Evolutionary conservation across 2,329 filamentous ascomycete genomes (phyloP).

Genomic region (Hymenoscyphus repandus): DNA sequence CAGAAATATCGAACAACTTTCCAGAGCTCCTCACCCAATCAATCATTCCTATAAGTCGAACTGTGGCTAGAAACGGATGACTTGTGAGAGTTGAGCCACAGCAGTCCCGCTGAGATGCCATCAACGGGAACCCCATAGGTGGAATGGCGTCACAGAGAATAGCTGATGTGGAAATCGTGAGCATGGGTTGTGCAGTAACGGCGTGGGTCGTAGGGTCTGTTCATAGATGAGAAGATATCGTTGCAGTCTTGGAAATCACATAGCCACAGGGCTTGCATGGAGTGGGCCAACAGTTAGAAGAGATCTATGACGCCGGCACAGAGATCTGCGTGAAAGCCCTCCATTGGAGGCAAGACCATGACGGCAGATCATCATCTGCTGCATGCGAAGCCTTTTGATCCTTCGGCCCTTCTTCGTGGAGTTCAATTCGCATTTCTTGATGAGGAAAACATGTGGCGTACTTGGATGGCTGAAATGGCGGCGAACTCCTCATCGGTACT

Average conservation of each 20-base stretch:
- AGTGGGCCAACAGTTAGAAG: slow-evolving; percentile 5
- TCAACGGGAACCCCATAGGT: slow-evolving; percentile 10
- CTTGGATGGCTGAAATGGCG: slow-evolving; percentile 18
- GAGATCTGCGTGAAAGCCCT: slow-evolving; percentile 12
- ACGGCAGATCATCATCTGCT: slow-evolving; percentile 11
- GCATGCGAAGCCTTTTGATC: slow-evolving; percentile 18
- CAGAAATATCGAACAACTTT: too few relatives aligned
- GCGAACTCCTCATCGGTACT: slow-evolving; percentile 3
- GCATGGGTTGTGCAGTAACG: not conserved
- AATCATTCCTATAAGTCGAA: too few relatives aligned
- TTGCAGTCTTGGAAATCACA: slow-evolving; percentile 7
- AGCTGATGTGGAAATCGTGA: slow-evolving; percentile 12
- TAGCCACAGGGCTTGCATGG: slow-evolving; percentile 19
- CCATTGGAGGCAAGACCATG: slow-evolving; percentile 16
- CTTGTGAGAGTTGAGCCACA: slow-evolving; percentile 13
- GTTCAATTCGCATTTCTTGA: not conserved
- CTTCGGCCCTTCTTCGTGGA: slow-evolving; percentile 12
- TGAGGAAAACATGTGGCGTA: slow-evolving; percentile 10
- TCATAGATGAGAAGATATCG: too few relatives aligned
- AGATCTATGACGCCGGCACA: slow-evolving; percentile 13
- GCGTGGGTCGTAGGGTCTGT: not conserved
- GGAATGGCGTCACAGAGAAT: slow-evolving; percentile 5
- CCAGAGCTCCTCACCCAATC: too few relatives aligned
- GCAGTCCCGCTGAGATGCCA: not conserved
- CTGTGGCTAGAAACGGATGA: slow-evolving; percentile 1